These are phyloP conservation scores for Panellus pusillus DNA, from an alignment of 768 basidiomycete genomes.

Conservation along the genomic window DNA sequence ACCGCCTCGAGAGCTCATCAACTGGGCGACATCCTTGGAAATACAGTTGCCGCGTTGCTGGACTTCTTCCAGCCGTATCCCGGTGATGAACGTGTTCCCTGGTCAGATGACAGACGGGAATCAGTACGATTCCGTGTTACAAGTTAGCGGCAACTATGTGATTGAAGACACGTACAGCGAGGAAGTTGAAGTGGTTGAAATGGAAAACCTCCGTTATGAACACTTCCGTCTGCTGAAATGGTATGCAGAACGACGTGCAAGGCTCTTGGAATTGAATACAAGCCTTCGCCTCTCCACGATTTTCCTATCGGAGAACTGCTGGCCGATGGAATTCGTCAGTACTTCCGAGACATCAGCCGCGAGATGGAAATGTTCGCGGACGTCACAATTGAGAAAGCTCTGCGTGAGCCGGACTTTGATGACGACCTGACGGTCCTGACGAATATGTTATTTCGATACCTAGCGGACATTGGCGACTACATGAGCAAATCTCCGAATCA, in stretches of 20 bases:
- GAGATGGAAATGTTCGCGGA: too few species aligned
- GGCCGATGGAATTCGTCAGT: background rate
- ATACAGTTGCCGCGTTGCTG: background rate
- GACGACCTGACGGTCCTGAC: background rate
- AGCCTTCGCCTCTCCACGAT: background rate
- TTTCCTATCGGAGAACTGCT: background rate
- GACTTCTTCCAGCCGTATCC: constrained; percentile 1
- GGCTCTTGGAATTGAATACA: background rate
- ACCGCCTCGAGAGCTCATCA: background rate
- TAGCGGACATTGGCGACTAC: background rate
- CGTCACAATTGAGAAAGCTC: too few species aligned
- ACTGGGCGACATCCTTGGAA: background rate
- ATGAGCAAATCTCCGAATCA: background rate
- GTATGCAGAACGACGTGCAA: background rate
- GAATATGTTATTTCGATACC: background rate
- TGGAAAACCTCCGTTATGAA: background rate
- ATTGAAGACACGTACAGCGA: constrained; percentile 1
- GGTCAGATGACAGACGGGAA: background rate
- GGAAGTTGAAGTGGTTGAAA: background rate
- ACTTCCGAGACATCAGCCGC: too few species aligned
- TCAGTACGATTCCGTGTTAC: background rate
- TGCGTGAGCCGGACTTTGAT: too few species aligned
- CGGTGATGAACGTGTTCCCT: background rate
- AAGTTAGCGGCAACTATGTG: background rate
- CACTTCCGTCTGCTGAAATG: background rate